Evolutionary conservation across 495 filamentous ascomycete species (phyloP).

Genomic region (Chaetomium fimeti): DNA sequence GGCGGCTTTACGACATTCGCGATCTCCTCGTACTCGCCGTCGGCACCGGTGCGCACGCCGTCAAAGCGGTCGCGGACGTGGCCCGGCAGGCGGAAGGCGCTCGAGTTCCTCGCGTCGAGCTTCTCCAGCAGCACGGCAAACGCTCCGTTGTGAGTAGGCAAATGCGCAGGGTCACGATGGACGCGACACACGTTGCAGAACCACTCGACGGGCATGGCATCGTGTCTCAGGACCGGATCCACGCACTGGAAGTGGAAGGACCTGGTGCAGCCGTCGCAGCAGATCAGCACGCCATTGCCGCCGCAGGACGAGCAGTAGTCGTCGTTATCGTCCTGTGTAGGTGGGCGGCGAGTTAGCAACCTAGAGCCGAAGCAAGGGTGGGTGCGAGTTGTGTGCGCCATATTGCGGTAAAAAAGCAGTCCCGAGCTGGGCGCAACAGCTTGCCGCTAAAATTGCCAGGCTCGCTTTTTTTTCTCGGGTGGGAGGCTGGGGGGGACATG

Average conservation of each 20-base stretch:
- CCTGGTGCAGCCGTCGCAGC: slow-evolving; percentile 85
- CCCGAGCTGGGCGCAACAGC: slow-evolving; percentile 21
- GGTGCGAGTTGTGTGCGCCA: slow-evolving; percentile 29
- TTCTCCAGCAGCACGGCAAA: slow-evolving; percentile 60
- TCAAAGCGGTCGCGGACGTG: slow-evolving; percentile 70
- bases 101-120: slow-evolving; percentile 63
- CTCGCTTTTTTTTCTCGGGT: slow-evolving; percentile 8
- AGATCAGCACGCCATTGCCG: slow-evolving; percentile 77
- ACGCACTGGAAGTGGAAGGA: slow-evolving; percentile 86
- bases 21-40: slow-evolving; percentile 76
- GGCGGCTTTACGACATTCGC: slow-evolving; percentile 40
- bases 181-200: slow-evolving; percentile 72
- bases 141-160: slow-evolving; percentile 42
- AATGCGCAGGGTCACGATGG: slow-evolving; percentile 36
- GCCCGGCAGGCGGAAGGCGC: slow-evolving; percentile 69
- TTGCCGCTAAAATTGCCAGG: slow-evolving; percentile 27
- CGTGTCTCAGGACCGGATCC: slow-evolving; percentile 68
- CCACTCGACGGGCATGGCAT: slow-evolving; percentile 72
- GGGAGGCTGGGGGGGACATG: slow-evolving; percentile 7
- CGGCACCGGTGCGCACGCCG: slow-evolving; percentile 66
- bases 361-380: slow-evolving; percentile 7
- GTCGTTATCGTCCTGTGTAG: slow-evolving; percentile 68
- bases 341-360: slow-evolving; percentile 29
- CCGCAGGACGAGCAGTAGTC: slow-evolving; percentile 84
- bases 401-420: slow-evolving; percentile 37